phyloP scores from a whole-genome alignment of 805 yeast genomes.

The Ogataea nitratoaversa region DNA sequence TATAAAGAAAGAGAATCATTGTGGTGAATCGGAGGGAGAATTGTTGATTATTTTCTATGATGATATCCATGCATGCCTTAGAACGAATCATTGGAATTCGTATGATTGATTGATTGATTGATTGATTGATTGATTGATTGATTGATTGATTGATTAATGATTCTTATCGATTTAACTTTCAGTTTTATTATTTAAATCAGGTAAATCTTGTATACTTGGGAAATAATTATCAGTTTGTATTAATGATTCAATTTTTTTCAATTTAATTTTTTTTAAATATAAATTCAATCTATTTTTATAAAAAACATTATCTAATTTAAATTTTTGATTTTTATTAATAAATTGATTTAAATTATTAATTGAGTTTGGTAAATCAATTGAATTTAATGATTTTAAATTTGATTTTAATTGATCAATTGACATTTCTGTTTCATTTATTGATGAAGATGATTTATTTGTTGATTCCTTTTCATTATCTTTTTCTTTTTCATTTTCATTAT shows the following conservation, averaged over 20 bases:
- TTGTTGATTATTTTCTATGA: no score
- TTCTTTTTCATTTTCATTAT: slow-evolving; percentile 10
- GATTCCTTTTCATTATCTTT: slow-evolving; percentile 2
- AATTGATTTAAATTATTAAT: slow-evolving; percentile 16
- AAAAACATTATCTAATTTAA: slow-evolving; percentile 36
- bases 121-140: no score
- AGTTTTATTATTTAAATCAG: slow-evolving; percentile 10
- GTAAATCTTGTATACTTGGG: slow-evolving; percentile 31
- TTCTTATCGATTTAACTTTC: no score
- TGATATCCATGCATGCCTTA: no score
- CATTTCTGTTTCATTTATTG: slow-evolving; percentile 7
- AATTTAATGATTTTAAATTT: slow-evolving; percentile 7
- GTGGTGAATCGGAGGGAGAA: no score
- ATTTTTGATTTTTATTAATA: slow-evolving; percentile 33
- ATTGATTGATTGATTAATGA: no score
- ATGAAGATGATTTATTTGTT: not conserved
- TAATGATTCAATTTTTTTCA: slow-evolving; percentile 29
- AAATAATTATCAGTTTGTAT: slow-evolving; percentile 36
- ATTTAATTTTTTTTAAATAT: slow-evolving; percentile 32
- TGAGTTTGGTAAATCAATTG: slow-evolving; percentile 4
- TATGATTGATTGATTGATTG: no score
- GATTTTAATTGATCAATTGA: slow-evolving; percentile 6
- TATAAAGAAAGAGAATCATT: no score
- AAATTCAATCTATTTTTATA: slow-evolving; percentile 38
- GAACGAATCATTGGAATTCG: no score